These are phyloP conservation scores for Colletotrichum theobromicola DNA, from an alignment of 2,329 filamentous ascomycete species.

Conservation along the genomic window DNA sequence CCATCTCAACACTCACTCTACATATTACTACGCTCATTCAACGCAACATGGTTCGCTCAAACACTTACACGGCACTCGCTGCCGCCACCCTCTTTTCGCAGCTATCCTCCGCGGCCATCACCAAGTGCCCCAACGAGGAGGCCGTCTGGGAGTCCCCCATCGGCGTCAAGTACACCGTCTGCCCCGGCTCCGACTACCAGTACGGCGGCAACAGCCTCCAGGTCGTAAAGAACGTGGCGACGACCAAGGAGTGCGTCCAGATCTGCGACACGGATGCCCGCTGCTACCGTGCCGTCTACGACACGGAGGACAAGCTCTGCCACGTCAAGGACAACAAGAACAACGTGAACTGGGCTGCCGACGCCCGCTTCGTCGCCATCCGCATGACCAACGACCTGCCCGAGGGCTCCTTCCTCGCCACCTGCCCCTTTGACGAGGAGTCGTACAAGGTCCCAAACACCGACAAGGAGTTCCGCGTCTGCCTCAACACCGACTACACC, in stretches of 20 bases:
- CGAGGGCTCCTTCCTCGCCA: slow-evolving; percentile 14
- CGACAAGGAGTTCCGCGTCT: slow-evolving; percentile 4
- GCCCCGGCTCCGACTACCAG: slow-evolving; percentile 20
- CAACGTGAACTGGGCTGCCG: slow-evolving; percentile 15
- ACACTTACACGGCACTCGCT: slow-evolving; percentile 3
- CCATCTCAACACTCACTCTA: neutral
- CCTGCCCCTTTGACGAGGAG: slow-evolving; percentile 13
- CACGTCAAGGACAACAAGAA: slow-evolving; percentile 18
- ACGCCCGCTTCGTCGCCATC: slow-evolving; percentile 19
- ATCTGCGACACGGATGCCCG: slow-evolving; percentile 15
- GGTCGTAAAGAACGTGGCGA: neutral
- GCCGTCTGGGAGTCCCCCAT: slow-evolving; percentile 6
- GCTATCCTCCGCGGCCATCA: slow-evolving; percentile 14
- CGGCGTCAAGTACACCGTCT: slow-evolving; percentile 19
- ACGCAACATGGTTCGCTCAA: slow-evolving; percentile 5
- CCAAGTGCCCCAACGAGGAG: slow-evolving; percentile 14
- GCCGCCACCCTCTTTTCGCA: slow-evolving; percentile 12
- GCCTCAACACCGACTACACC: slow-evolving; percentile 20
- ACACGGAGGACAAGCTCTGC: slow-evolving; percentile 10
- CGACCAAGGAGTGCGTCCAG: slow-evolving; percentile 11
- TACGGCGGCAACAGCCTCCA: slow-evolving; percentile 11
- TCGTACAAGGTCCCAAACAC: slow-evolving; percentile 3
- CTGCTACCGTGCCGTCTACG: slow-evolving; percentile 20
- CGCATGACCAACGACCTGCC: slow-evolving; percentile 11
- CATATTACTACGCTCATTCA: neutral